These are phyloP conservation scores for Sungouiella blattae DNA, from an alignment of 805 yeast genomes.

Conservation along the genomic window DNA sequence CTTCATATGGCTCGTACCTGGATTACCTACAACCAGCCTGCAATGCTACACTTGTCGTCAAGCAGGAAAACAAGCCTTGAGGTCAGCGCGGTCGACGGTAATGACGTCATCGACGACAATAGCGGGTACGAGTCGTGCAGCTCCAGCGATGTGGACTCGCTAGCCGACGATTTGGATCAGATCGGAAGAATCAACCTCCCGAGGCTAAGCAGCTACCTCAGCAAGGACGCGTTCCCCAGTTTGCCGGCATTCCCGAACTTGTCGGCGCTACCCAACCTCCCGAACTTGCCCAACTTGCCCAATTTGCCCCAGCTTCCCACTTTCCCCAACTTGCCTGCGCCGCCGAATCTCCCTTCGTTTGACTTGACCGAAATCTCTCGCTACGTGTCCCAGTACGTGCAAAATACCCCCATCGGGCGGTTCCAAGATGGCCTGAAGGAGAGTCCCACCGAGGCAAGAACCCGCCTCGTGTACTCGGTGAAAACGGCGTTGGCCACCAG, in stretches of 20 bases:
- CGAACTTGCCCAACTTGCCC: slow-evolving; percentile 19
- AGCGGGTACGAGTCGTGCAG: slow-evolving; percentile 6
- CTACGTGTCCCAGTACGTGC: slow-evolving; percentile 26
- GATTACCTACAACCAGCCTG: background rate
- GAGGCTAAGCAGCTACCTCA: slow-evolving; percentile 7
- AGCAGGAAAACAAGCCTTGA: too few relatives aligned
- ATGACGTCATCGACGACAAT: background rate
- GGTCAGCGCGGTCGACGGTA: too few relatives aligned
- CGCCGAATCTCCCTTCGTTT: slow-evolving; percentile 18
- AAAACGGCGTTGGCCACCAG: slow-evolving; percentile 39
- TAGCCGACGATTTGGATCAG: slow-evolving; percentile 47
- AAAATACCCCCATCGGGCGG: slow-evolving; percentile 4
- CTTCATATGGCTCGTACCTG: too few relatives aligned
- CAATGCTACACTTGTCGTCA: background rate
- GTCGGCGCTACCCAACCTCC: slow-evolving; percentile 15
- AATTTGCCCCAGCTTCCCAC: slow-evolving; percentile 21
- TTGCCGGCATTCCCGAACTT: slow-evolving; percentile 16
- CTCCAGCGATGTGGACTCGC: slow-evolving; percentile 22
- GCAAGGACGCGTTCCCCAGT: slow-evolving; percentile 16
- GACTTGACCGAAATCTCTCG: slow-evolving; percentile 29
- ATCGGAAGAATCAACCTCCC: slow-evolving; percentile 45
- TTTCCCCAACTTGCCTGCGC: slow-evolving; percentile 21
- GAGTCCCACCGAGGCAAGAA: slow-evolving; percentile 15
- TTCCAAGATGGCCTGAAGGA: background rate
- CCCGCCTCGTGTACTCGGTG: slow-evolving; percentile 25